phyloP scores from a whole-genome alignment of 1,284 basidiomycete genomes.

The Rhodotorula sp. region DNA sequence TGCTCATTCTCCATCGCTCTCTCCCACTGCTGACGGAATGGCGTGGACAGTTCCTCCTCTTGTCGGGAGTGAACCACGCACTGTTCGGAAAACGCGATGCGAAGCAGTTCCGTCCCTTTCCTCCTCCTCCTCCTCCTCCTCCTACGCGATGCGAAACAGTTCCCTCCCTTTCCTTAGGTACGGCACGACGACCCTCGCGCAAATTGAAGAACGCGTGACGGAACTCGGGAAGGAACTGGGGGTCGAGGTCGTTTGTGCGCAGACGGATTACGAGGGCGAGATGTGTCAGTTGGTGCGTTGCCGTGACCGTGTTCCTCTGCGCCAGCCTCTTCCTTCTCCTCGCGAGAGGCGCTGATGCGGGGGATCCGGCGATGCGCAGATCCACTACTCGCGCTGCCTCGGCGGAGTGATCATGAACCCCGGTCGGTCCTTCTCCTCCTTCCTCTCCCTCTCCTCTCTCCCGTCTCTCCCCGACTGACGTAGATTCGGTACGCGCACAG shows the following conservation, averaged over 20 bases:
- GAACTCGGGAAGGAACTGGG: slow-evolving; percentile 39
- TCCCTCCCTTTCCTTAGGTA: slow-evolving; percentile 17
- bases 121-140: neutral
- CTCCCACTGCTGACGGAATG: neutral
- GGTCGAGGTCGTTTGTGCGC: slow-evolving; percentile 42
- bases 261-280: slow-evolving; percentile 44
- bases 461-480: too few relatives aligned
- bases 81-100: slow-evolving; percentile 43
- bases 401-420: slow-evolving; percentile 44
- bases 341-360: too few relatives aligned
- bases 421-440: slow-evolving; percentile 5
- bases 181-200: slow-evolving; percentile 41
- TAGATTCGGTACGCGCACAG: neutral
- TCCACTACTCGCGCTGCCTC: slow-evolving; percentile 39
- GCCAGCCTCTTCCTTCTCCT: neutral
- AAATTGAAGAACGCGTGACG: slow-evolving; percentile 42
- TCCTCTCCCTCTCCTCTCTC: neutral
- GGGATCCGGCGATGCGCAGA: neutral
- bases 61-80: slow-evolving; percentile 43
- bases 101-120: slow-evolving; percentile 24
- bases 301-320: neutral
- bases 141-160: too few relatives aligned
- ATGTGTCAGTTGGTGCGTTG: slow-evolving; percentile 33
- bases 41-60: slow-evolving; percentile 29
- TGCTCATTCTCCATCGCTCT: neutral